Conservation (phyloP, 1,139 yeast genomes). For the Hanseniaspora uvarum region DNA sequence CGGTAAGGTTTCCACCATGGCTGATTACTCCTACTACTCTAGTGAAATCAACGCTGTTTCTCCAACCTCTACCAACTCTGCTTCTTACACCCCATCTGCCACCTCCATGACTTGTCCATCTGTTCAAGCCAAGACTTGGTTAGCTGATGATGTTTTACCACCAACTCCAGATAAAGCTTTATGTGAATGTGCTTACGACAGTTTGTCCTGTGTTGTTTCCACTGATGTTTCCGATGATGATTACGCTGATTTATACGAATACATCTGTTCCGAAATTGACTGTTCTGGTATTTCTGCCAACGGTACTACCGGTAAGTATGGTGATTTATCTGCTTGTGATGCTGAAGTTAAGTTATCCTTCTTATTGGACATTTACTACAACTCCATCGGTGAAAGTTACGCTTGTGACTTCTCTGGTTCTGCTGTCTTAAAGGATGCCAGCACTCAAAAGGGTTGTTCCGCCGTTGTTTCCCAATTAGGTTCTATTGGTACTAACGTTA, state of each 20-base stretch:
- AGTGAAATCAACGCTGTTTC: conserved; percentile 44
- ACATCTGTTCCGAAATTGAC: conserved; percentile 44
- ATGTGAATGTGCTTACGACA: conserved; percentile 49
- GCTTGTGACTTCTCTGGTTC: conserved; percentile 66
- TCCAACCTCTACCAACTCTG: conserved; percentile 50
- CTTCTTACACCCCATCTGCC: conserved; percentile 39
- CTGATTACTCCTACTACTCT: conserved; percentile 49
- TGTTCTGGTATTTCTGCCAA: conserved; percentile 50
- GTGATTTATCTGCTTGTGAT: conserved; percentile 56
- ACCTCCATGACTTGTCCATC: conserved; percentile 48
- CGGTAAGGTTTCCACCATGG: conserved; percentile 49
- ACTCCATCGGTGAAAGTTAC: conserved; percentile 37
- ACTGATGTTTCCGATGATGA: conserved; percentile 36
- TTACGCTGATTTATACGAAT: conserved; percentile 48
- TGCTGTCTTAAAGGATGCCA: conserved; percentile 41
- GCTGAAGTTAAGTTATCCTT: conserved; percentile 53
- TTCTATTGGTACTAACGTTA: conserved; percentile 33
- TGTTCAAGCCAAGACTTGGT: conserved; percentile 39
- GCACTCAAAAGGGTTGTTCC: conserved; percentile 48
- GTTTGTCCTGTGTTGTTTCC: conserved; percentile 47
- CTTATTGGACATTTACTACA: conserved; percentile 56
- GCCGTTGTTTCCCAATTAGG: conserved; percentile 37
- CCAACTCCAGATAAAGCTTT: conserved; percentile 59
- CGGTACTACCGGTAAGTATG: conserved; percentile 54
- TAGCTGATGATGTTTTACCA: conserved; percentile 55